Conservation (phyloP, 73 alveolate species). For the Durusdinium trenchii region DNA sequence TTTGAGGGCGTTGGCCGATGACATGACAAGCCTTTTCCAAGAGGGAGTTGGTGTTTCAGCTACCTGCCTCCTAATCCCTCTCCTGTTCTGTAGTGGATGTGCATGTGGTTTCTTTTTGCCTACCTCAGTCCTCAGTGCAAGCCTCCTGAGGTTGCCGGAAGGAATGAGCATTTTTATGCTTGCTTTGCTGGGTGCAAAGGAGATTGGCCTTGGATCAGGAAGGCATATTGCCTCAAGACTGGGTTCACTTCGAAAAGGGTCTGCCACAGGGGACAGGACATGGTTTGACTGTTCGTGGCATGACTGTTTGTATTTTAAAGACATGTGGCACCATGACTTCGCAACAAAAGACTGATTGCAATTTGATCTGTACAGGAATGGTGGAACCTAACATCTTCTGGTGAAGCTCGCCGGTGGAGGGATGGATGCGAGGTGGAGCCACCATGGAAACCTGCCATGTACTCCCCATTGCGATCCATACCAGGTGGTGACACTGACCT, state of each 20-base stretch:
- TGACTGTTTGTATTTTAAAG: background rate
- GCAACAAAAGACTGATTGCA: background rate
- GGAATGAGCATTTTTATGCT: background rate
- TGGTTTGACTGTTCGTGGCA: too few species aligned
- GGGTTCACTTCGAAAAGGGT: background rate
- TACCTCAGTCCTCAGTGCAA: too few species aligned
- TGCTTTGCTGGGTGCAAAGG: background rate
- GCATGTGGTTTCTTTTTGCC: too few species aligned
- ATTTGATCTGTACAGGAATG: background rate
- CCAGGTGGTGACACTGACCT: background rate
- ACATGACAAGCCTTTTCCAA: background rate
- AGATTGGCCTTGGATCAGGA: conserved; percentile 50
- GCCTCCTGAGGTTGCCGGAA: conserved; percentile 6
- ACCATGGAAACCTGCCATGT: background rate
- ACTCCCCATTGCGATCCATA: background rate
- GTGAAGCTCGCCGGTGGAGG: background rate
- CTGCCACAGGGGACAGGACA: background rate
- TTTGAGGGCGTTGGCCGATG: background rate
- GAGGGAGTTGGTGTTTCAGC: background rate
- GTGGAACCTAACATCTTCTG: conserved; percentile 12
- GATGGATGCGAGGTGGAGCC: background rate
- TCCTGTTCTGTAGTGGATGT: too few species aligned
- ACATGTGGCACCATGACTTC: background rate
- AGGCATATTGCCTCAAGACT: background rate
- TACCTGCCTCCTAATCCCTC: background rate